Evolutionary conservation across 345 rosid species (phyloP).

Genomic region (Populus davidiana): DNA sequence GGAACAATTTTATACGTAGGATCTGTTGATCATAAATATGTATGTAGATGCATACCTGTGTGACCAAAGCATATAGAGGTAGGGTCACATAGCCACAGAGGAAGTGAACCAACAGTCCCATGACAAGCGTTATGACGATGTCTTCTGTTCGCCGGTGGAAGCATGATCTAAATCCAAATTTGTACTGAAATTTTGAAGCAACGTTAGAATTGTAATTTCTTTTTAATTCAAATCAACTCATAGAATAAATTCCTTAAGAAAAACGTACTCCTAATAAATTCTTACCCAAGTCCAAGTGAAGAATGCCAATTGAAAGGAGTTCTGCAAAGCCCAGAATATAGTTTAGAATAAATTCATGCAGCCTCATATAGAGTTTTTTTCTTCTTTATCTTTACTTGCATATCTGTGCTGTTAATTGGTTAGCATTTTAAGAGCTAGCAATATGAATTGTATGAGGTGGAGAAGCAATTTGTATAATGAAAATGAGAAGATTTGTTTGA

Average conservation of each 20-base stretch:
- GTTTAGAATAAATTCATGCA: not conserved
- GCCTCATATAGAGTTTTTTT: not conserved
- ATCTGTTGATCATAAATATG: not conserved
- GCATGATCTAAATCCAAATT: slow-evolving; percentile 57
- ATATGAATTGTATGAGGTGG: too few species aligned
- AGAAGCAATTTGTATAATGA: not conserved
- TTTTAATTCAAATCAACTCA: not conserved
- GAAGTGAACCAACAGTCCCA: slow-evolving; percentile 46
- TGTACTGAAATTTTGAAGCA: slow-evolving; percentile 37
- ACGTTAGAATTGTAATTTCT: not conserved
- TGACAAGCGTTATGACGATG: slow-evolving; percentile 42
- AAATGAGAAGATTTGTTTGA: not conserved
- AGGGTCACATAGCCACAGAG: slow-evolving; percentile 61
- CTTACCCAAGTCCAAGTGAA: slow-evolving; percentile 83
- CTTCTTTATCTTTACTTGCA: not conserved
- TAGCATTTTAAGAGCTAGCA: too few species aligned
- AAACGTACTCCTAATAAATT: not conserved
- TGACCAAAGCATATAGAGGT: slow-evolving; percentile 64
- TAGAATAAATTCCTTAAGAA: not conserved
- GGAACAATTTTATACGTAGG: not conserved
- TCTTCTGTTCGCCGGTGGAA: slow-evolving; percentile 43
- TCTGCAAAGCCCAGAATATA: slow-evolving; percentile 40
- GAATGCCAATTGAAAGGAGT: slow-evolving; percentile 83
- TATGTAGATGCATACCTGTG: slow-evolving; percentile 33
- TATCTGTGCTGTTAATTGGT: not conserved